Evolutionary conservation across 1,139 yeast species (phyloP).

Genomic region (Yamadazyma kanchanaburiensis): DNA sequence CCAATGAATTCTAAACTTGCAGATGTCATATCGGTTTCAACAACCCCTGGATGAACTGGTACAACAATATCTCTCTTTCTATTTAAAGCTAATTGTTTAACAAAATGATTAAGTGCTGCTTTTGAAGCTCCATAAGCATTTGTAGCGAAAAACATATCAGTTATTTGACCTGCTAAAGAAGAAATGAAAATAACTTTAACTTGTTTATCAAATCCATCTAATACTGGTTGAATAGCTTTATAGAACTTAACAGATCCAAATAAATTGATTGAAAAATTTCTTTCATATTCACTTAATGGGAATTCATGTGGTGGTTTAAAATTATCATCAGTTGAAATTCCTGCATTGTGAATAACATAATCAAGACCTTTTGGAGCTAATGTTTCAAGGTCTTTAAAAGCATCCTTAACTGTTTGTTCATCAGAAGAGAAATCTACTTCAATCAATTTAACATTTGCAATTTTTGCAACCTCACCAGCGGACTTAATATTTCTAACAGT

Average conservation of each 20-base stretch:
- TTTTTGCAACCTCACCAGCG: conserved; percentile 16
- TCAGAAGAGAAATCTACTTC: conserved; percentile 2
- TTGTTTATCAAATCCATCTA: conserved; percentile 15
- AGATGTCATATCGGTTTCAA: conserved; percentile 18
- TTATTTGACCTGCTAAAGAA: conserved; percentile 19
- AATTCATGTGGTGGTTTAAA: conserved; percentile 5
- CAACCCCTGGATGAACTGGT: conserved; percentile 29
- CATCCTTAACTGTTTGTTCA: conserved; percentile 3
- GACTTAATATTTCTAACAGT: too few relatives aligned
- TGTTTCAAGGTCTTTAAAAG: conserved; percentile 7
- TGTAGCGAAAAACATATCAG: conserved; percentile 4
- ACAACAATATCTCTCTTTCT: conserved; percentile 37
- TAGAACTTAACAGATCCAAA: conserved; percentile 27
- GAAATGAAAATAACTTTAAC: conserved; percentile 25
- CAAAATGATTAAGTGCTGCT: conserved; percentile 22
- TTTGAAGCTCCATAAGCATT: conserved; percentile 27
- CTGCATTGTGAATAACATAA: conserved; percentile 18
- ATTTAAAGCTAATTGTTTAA: conserved; percentile 3
- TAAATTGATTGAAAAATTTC: conserved; percentile 23
- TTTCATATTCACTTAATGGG: conserved; percentile 13
- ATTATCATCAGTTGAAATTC: conserved; percentile 5
- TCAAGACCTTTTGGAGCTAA: conserved; percentile 13
- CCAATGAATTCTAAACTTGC: neutral
- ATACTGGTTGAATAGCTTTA: conserved; percentile 21
- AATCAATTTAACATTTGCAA: conserved; percentile 11